Base-by-base conservation (phyloP, 768 basidiomycete species). In the Amanita rimosa region DNA sequence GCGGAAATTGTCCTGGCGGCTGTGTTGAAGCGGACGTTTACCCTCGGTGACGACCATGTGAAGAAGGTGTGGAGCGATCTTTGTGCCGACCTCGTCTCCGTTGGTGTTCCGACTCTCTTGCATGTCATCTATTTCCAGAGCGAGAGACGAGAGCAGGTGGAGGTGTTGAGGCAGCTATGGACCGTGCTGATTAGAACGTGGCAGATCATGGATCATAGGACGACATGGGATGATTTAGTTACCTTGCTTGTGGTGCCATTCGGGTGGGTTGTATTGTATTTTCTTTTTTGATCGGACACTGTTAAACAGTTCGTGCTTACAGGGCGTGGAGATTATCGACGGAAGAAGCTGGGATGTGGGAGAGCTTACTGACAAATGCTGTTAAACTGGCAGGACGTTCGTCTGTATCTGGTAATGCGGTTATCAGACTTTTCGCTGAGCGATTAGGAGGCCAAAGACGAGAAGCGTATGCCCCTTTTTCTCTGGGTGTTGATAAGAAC, bases 121-220 rank as follows among this genome's bases (percentile, higher is more conserved):
- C 58, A 64, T 29, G 59, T 65, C 24, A 44, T 71, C 24, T 62
- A 58, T 22, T 55, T 55, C 14, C 56, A 55, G 16, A 59, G 56
- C n/a, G 62, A 63, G 42, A 53, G 52, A 44, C 57, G 54, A 22
- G 58, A 54, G 40, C 67, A 56, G 14, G 52, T 55, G 41, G 64
- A 70, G 35, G 58, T 67, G 31, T 66, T 64, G 24, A 69, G 72
- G 27, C 64, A 69, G 41, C 58, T 80, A 17, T 83, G 81, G 81
- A 57, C 50, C 3, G 55, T 72, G 35, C 49, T 75, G 17, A 74
- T 72, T 3, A 61, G 57, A 45, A 62, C 58, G 2, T 62, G 64
- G 55, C 50, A 59, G 29, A 57, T 57, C 16, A 52, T 54, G 5
- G 58, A 61, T 8, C 55, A 42, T 14, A 52, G 55, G 11, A 55